A percentile compares a stretch with the other conserved stretches of the same genome.
These are phyloP conservation scores for Periconia macrospinosa DNA, from an alignment of 2,329 filamentous ascomycete species.

Conservation along the genomic window DNA sequence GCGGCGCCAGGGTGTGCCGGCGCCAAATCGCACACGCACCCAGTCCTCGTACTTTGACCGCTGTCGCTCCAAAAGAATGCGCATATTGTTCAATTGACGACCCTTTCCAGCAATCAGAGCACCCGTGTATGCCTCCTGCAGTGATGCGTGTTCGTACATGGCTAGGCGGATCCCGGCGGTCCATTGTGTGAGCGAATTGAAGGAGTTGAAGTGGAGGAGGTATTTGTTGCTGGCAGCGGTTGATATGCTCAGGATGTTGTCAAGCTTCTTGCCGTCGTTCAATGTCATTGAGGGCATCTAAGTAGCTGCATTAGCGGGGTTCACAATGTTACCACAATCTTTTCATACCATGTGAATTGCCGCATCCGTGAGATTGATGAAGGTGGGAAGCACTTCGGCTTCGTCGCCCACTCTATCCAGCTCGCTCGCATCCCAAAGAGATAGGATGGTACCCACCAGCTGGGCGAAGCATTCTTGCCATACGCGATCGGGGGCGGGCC, in stretches of 20 bases:
- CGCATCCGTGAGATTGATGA: conserved; percentile 95
- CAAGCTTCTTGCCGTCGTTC: conserved; percentile 78
- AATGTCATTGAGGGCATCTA: conserved; percentile 76
- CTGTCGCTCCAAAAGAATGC: conserved; percentile 80
- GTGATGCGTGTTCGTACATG: conserved; percentile 89
- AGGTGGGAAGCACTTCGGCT: conserved; percentile 83
- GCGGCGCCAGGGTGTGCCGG: conserved; percentile 91
- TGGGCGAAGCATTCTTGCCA: conserved; percentile 99
- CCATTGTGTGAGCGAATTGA: conserved; percentile 93
- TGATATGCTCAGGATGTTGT: conserved; percentile 94
- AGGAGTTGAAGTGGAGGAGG: conserved; percentile 92
- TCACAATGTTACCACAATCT: not conserved
- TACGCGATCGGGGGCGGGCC: conserved; percentile 79
- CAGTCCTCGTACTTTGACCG: conserved; percentile 82
- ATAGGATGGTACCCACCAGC: conserved; percentile 90
- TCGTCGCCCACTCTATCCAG: conserved; percentile 84
- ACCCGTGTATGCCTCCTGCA: conserved; percentile 96
- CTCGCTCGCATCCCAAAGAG: conserved; percentile 92
- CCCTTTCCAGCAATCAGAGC: conserved; percentile 95
- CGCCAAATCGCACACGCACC: conserved; percentile 92
- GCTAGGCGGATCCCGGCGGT: conserved; percentile 89
- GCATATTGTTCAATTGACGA: conserved; percentile 85
- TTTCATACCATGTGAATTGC: conserved; percentile 94
- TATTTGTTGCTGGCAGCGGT: conserved; percentile 96
- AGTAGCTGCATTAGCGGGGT: conserved; percentile 19